Percentiles rank a stretch among this genome's conserved stretches.
Conservation (phyloP, 106 monocot genomes). For the Dendrobium catenatum region DNA sequence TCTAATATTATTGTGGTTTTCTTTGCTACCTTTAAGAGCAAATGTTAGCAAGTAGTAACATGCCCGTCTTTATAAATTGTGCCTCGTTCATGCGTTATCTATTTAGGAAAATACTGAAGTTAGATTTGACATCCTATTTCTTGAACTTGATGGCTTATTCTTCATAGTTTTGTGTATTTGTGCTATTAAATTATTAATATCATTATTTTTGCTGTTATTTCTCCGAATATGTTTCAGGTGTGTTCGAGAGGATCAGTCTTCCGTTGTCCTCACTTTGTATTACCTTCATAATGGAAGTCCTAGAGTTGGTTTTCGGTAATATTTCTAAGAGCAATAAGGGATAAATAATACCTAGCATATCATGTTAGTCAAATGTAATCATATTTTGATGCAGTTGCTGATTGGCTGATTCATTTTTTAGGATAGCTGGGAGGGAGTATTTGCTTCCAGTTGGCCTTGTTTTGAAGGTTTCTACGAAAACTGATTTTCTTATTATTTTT, state of each 20-base stretch:
- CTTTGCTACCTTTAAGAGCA: not conserved
- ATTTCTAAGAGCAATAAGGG: not conserved
- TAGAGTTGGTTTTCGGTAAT: slow-evolving; percentile 89
- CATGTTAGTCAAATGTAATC: not conserved
- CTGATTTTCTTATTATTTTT: not conserved
- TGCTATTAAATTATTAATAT: not conserved
- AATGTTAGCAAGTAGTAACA: not conserved
- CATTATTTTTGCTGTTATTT: slow-evolving; percentile 1
- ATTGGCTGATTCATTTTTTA: slow-evolving; percentile 15
- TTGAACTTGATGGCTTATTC: not conserved
- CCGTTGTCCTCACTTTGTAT: slow-evolving; percentile 68
- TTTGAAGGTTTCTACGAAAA: slow-evolving; percentile 60
- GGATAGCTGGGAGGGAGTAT: slow-evolving; percentile 65
- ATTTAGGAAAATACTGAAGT: not conserved
- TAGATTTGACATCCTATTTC: not conserved
- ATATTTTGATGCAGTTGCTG: not conserved
- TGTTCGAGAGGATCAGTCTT: slow-evolving; percentile 72
- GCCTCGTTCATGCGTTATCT: not conserved
- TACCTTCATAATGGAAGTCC: slow-evolving; percentile 98
- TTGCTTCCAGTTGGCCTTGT: slow-evolving; percentile 93
- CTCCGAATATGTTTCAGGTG: slow-evolving; percentile 40
- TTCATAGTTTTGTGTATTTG: not conserved
- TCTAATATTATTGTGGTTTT: not conserved
- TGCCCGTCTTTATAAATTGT: not conserved
- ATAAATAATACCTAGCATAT: not conserved